These are phyloP conservation scores for Nitzschia putrida DNA, from an alignment of 108 stramenopile genomes.

Conservation along the genomic window DNA sequence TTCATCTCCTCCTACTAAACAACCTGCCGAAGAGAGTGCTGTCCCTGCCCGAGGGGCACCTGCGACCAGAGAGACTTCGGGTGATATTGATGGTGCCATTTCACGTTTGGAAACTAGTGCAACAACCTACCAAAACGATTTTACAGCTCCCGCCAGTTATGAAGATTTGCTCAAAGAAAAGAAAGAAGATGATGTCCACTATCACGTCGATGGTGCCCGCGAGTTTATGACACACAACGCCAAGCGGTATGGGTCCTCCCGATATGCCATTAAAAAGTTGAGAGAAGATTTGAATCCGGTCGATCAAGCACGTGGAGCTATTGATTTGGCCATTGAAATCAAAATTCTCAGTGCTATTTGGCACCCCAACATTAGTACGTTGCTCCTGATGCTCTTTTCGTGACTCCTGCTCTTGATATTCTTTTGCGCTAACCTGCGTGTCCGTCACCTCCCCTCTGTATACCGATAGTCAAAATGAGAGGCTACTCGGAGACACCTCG, in stretches of 20 bases:
- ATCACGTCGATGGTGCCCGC: slow-evolving; percentile 48
- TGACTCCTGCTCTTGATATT: no score
- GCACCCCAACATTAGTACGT: slow-evolving; percentile 62
- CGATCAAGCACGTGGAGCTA: slow-evolving; percentile 54
- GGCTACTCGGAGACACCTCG: slow-evolving; percentile 23
- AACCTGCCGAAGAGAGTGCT: no score
- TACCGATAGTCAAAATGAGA: slow-evolving; percentile 55
- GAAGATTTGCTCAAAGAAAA: slow-evolving; percentile 1
- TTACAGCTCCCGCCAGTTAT: background rate
- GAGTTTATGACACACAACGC: slow-evolving; percentile 41
- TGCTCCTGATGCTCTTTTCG: slow-evolving; percentile 49
- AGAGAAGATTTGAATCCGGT: slow-evolving; percentile 44
- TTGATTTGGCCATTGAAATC: slow-evolving; percentile 79
- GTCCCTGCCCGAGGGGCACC: no score
- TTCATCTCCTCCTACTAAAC: background rate
- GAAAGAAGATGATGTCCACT: slow-evolving; percentile 35
- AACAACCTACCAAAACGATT: background rate
- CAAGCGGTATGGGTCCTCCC: slow-evolving; percentile 53
- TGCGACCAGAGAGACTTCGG: background rate
- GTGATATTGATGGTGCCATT: background rate
- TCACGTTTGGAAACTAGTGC: background rate
- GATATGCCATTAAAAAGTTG: slow-evolving; percentile 79
- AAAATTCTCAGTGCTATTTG: slow-evolving; percentile 55
- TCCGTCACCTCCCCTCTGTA: background rate
- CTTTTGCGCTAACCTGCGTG: no score